Conservation (phyloP, 192 early-diverging fungal genomes). For the Umbelopsis sp. region DNA sequence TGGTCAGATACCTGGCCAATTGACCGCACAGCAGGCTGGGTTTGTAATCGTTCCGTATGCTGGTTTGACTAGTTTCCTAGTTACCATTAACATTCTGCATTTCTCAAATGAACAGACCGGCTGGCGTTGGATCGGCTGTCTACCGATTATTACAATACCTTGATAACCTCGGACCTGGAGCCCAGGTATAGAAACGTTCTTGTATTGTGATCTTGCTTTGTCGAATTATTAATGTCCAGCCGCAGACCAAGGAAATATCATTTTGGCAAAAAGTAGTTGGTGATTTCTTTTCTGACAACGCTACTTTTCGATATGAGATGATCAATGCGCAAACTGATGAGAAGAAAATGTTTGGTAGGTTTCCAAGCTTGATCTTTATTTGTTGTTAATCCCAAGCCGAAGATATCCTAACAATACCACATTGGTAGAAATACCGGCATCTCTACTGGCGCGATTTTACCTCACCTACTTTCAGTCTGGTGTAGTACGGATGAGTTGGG, state of each 20-base stretch:
- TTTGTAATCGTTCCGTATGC: background rate
- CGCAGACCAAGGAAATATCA: conserved; percentile 16
- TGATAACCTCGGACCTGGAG: conserved; percentile 30
- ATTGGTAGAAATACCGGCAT: background rate
- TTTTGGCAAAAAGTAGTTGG: conserved; percentile 29
- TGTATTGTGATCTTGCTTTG: background rate
- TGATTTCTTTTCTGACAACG: conserved; percentile 25
- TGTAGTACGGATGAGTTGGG: conserved; percentile 22
- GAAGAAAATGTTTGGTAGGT: conserved; percentile 9
- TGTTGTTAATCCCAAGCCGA: background rate
- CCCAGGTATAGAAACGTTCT: conserved; percentile 18
- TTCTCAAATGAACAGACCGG: conserved; percentile 5
- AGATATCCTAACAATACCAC: background rate
- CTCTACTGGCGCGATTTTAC: conserved; percentile 24
- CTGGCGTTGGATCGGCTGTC: conserved; percentile 23
- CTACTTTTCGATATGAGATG: conserved; percentile 5
- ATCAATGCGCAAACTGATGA: background rate
- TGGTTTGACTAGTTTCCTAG: background rate
- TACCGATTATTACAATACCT: conserved; percentile 31
- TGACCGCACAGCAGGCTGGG: conserved; percentile 4
- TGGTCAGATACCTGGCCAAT: background rate
- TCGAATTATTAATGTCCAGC: background rate
- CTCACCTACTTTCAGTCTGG: conserved; percentile 28
- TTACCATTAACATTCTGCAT: background rate
- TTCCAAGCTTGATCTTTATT: background rate